phyloP scores from a whole-genome alignment of 805 yeast genomes.

The Pichia pseudocactophila region DNA sequence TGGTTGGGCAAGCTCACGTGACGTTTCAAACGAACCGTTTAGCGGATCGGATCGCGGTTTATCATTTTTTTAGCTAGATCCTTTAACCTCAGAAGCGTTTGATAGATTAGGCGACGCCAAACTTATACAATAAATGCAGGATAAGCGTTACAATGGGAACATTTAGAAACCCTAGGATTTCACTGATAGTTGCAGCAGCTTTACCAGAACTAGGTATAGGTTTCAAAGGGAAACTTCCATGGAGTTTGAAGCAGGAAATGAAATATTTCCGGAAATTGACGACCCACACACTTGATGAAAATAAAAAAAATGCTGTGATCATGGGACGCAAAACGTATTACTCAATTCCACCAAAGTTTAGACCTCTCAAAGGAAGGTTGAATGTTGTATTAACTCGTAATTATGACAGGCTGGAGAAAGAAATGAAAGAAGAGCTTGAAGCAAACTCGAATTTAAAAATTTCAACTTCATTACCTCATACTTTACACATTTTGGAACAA shows the following conservation, averaged over 20 bases:
- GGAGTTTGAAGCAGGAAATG: conserved; percentile 82
- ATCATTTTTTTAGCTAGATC: no score
- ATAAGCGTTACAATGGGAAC: conserved; percentile 8
- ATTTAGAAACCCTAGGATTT: conserved; percentile 29
- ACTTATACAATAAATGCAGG: no score
- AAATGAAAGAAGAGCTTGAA: conserved; percentile 21
- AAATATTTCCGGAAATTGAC: conserved; percentile 76
- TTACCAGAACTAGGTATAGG: conserved; percentile 83
- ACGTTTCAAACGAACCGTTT: no score
- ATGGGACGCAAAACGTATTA: conserved; percentile 98
- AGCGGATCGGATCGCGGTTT: no score
- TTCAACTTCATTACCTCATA: conserved; percentile 37
- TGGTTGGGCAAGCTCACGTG: no score
- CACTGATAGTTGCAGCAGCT: conserved; percentile 80
- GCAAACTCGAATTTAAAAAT: conserved; percentile 14
- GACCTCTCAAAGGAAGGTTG: conserved; percentile 70
- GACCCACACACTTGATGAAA: conserved; percentile 27
- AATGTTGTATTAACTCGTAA: conserved; percentile 69
- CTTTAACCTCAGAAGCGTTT: no score
- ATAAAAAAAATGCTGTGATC: conserved; percentile 60
- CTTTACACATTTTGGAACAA: conserved; percentile 29
- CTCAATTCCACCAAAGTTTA: conserved; percentile 73
- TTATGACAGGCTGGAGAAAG: conserved; percentile 16
- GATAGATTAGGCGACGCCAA: no score
- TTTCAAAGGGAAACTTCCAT: conserved; percentile 69